Base-by-base conservation (phyloP, 352 stramenopile genomes). In the Salisapilia sapeloensis region DNA sequence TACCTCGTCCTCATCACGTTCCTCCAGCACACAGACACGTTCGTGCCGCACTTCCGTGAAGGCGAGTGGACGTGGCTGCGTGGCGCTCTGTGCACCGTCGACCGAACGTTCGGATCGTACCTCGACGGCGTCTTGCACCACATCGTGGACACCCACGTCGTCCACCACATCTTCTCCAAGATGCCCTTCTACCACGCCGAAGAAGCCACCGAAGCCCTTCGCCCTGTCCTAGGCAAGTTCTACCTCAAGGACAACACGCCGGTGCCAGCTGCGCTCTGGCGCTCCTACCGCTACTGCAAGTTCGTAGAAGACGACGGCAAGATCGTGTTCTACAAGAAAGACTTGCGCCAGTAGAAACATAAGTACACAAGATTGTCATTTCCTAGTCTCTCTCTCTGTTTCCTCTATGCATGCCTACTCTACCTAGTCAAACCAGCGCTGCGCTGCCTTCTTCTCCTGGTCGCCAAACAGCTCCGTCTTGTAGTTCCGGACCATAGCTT, bases 141-240 rank as follows among this genome's bases (percentile, higher is more conserved):
- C 61, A 99, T 99, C 55, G 77, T 86, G 22, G 89, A 94, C 65
- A 98, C 93, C 24, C 94, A 99, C 63, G 92, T 99, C 35, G 83
- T 69, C 34, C 94, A 99, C 62, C 94, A 99, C 60, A 81, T 99
- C 33, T 98, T 98, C 58, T 95, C 92, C 53, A 96, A 97, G 66
- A 97, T 98, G 84, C 94, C 94, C 11, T 97, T 96, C 56, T 99
- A 98, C 76, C 90, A 98, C 60, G 93, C 92, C 7, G 50, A 89
- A 35, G 87, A 97, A 40, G 94, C 94, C 8, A 98, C 93, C 6
- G 55, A 86, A 25, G 77, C 83, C 29, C 77, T 99, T 38, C 92
- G 93, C 59, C 84, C 67, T 6, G 67, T 89, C 32, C 58, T 97
- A 27, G 87, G 85, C 48, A 92, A 93, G 48, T 97, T 96, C 56